phyloP scores from a whole-genome alignment of 345 rosid species.

The Pistacia vera region DNA sequence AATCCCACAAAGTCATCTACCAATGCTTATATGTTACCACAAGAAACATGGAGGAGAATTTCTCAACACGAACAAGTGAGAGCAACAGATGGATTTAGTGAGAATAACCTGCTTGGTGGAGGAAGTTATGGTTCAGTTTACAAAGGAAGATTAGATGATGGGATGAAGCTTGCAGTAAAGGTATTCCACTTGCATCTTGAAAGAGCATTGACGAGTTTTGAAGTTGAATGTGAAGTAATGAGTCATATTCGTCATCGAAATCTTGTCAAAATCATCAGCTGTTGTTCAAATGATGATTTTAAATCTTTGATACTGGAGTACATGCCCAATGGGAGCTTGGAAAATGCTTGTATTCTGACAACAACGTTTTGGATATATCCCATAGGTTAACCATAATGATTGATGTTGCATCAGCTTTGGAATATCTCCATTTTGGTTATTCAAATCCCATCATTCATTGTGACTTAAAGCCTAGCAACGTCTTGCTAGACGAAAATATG shows the following conservation, averaged over 20 bases:
- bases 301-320: conserved; percentile 6
- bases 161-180: conserved; percentile 1
- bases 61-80: neutral
- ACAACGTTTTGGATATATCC: neutral
- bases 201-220: too few relatives aligned
- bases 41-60: conserved; percentile 4
- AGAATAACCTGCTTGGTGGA: conserved; percentile 14
- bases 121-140: conserved; percentile 25
- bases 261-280: neutral
- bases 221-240: too few relatives aligned
- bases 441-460: conserved; percentile 13
- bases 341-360: conserved; percentile 11
- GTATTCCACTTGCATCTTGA: too few relatives aligned
- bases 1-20: too few relatives aligned
- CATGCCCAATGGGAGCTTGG: neutral
- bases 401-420: conserved; percentile 21
- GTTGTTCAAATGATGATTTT: conserved; percentile 13
- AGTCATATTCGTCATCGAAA: too few relatives aligned
- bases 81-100: conserved; percentile 24
- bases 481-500: neutral
- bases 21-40: too few relatives aligned
- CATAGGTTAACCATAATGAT: conserved; percentile 11
- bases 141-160: conserved; percentile 18
- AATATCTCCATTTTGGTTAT: conserved; percentile 17
- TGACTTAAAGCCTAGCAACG: conserved; percentile 19